Conservation (phyloP, 31 red algal species). For the Porphyra umbilicalis region DNA sequence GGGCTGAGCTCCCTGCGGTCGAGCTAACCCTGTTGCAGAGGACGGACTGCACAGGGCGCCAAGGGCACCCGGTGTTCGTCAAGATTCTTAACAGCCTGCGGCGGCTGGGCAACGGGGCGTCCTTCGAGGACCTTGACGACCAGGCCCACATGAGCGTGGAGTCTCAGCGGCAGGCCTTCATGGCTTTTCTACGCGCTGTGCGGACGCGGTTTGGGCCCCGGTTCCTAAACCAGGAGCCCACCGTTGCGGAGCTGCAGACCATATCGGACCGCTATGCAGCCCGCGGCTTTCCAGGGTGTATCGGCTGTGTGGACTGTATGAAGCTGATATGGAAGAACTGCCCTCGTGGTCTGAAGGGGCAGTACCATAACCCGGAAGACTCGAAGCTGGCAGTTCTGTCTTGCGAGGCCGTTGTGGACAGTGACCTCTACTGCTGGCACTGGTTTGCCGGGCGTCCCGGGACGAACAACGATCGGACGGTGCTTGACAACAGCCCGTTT, state of each 20-base stretch:
- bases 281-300: slow-evolving; percentile 27
- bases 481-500: slow-evolving; percentile 15
- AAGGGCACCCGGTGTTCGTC: too few relatives aligned
- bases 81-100: neutral
- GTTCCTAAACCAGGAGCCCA: slow-evolving; percentile 27
- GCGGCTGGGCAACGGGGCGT: slow-evolving; percentile 4
- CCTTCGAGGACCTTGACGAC: slow-evolving; percentile 40
- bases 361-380: slow-evolving; percentile 24
- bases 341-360: slow-evolving; percentile 16
- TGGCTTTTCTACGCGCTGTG: neutral
- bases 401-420: slow-evolving; percentile 18
- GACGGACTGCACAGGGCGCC: neutral
- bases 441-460: slow-evolving; percentile 27
- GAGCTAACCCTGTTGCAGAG: too few relatives aligned
- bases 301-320: slow-evolving; percentile 44
- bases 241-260: slow-evolving; percentile 2
- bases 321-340: slow-evolving; percentile 28
- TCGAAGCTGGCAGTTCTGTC: slow-evolving; percentile 7
- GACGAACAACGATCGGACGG: slow-evolving; percentile 30
- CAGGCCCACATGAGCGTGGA: slow-evolving; percentile 12
- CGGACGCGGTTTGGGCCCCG: neutral
- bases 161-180: slow-evolving; percentile 12
- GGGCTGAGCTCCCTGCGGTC: too few relatives aligned
- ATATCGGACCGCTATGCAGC: slow-evolving; percentile 7
- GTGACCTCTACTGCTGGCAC: slow-evolving; percentile 26